Evolutionary conservation across 345 rosid genomes (phyloP), one percentile per base, ranked within the genome.

Genomic region (Sonneratia caseolaris): DNA sequence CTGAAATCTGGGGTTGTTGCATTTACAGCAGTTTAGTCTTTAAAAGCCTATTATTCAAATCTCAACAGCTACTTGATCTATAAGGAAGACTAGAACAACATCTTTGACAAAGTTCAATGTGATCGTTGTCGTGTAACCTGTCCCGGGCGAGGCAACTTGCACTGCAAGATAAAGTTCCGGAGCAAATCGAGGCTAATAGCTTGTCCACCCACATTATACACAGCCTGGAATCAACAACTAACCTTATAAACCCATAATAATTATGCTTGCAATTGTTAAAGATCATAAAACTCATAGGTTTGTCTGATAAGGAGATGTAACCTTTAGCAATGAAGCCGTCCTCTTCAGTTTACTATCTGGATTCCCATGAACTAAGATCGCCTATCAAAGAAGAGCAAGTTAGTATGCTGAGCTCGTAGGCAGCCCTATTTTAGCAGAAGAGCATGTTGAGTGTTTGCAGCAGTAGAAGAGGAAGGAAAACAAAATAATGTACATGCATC

Each of bases 151-250:
- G 83, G 87, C 85, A 89, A 51, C 19, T 86, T 84, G 65, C 99
- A 95, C 53, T 89, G 79, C 24, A 95, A 84, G 68, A 92, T 89
- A 38, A 78, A 82, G 76, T 78, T 83, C 76, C 89, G 93, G 68
- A 95, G 87, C 77, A 81, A 82, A 49, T 86, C 90, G 49, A 86
- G 76, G 73, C 84, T 89, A 62, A 92, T 73, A 61, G 78, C 84
- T 73, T 83, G 88, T 68, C 97, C 97, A 43, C 99, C 97, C 15
- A 95, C 71, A 24, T 84, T 85, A 71, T 87, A 95, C 14, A 96
- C 88, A 76, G 97, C 87, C 99, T 92, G 83, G 37, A 62, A 67
- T 70, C 22, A 56, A 77, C 27, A 66, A 57, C 56, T 38, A 59
- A 55, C 69, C 69, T 37, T 3, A 36, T 24, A 40, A 73, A 21